Evolutionary conservation across 768 basidiomycete genomes (phyloP), one percentile per base, ranked within the genome.

Genomic region (Pulveroboletus ravenelii): DNA sequence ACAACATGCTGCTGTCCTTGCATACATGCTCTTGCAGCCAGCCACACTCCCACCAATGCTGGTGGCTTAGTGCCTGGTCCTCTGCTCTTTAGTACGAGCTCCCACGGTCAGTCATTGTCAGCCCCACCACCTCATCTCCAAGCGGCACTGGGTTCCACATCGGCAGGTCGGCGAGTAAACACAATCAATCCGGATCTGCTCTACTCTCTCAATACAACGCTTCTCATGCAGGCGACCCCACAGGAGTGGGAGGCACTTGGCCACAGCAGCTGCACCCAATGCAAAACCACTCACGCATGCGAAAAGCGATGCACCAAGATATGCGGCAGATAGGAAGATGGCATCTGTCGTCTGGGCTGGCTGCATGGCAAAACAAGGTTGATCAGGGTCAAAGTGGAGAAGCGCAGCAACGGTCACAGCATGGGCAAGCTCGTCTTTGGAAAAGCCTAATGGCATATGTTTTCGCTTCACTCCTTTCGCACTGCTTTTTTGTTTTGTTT

Each of bases 241-340:
- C 75, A 78, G 47, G 85, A 87, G 57, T 87, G 85, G 85, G 77
- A 78, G 42, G 65, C 72, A 0, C 72, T 87, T 5, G 82, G 81
- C 0, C 69, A 75, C 43, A 76, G 77, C 12, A 79, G 78, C 56
- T 73, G 75, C 3, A 72, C 73, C 23, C 84, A 86, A 62, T 75
- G 81, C 43, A 78, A 77, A 54, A 76, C 82, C 15, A 74, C 81
- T 15, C 72, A 72, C 25, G 82, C 82, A 31, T 87, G 85, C 57
- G 79, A 85, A 62, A 74, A 74, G 54, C 71, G 85, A 30, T 87
- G 85, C 52, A 68, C 71, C 48, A 74, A 72, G 56, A 74, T 78
- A 82, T 82, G 82, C 25, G 83, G 79, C 2, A 82, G 81, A 12
- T 84, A 82, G 83, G 81, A 84, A 25, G 74, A 74, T 17, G 85